Percentiles rank a stretch among this genome's conserved stretches.
Conservation (phyloP, 805 yeast species). For the Schizosaccharomyces osmophilus region DNA sequence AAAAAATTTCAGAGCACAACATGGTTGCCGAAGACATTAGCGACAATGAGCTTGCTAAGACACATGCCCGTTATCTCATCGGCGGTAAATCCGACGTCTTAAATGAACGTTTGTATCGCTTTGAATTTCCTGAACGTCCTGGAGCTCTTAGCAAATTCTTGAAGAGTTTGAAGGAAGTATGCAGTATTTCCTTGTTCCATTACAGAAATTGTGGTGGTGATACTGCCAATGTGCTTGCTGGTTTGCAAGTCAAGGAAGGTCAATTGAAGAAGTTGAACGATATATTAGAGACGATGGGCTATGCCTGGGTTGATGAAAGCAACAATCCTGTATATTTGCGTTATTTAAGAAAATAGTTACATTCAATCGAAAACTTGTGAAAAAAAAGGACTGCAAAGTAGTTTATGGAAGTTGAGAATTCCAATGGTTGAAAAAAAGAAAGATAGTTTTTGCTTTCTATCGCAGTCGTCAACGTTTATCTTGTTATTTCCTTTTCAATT, state of each 20-base stretch:
- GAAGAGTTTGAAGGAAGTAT: conserved; percentile 39
- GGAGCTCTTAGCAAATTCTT: conserved; percentile 75
- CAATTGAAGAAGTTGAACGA: conserved; percentile 38
- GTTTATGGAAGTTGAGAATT: not conserved
- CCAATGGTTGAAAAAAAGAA: too few species aligned
- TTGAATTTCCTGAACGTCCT: conserved; percentile 94
- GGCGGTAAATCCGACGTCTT: conserved; percentile 65
- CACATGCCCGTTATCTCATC: conserved; percentile 85
- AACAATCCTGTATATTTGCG: conserved; percentile 66
- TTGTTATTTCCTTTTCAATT: too few species aligned
- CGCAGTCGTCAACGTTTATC: too few species aligned
- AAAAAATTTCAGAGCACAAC: conserved; percentile 23
- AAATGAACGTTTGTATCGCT: conserved; percentile 54
- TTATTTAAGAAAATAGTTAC: conserved; percentile 22
- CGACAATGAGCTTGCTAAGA: conserved; percentile 80
- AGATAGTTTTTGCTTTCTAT: too few species aligned
- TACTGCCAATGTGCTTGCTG: conserved; percentile 77
- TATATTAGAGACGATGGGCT: conserved; percentile 50
- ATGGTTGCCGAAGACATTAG: conserved; percentile 50
- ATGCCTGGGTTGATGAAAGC: conserved; percentile 57
- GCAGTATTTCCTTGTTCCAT: conserved; percentile 90
- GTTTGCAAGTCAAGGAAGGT: conserved; percentile 57
- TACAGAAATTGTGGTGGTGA: conserved; percentile 94
- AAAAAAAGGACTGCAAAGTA: not conserved
- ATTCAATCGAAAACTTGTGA: not conserved